These are phyloP conservation scores for Paramarasmius palmivorus DNA, from an alignment of 1,284 basidiomycete genomes.

Conservation along the genomic window DNA sequence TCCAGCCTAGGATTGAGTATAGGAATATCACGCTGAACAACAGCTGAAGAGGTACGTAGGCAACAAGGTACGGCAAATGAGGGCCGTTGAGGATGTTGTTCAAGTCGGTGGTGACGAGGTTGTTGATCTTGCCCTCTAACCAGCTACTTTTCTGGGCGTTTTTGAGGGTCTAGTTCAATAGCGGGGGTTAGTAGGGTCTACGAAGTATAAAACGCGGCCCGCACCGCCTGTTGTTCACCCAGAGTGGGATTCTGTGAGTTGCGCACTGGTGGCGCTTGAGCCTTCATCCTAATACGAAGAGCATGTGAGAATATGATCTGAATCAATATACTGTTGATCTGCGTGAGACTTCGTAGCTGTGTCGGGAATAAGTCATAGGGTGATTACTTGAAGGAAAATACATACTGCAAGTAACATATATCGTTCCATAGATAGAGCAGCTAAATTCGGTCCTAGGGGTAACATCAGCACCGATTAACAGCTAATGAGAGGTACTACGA, in stretches of 20 bases:
- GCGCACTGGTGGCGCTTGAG: conserved; percentile 27
- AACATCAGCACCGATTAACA: too few species aligned
- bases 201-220: background rate
- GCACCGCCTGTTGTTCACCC: background rate
- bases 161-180: too few species aligned
- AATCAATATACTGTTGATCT: too few species aligned
- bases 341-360: background rate
- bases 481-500: too few species aligned
- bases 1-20: conserved; percentile 42
- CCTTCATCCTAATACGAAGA: conserved; percentile 4
- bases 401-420: background rate
- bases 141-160: conserved; percentile 24
- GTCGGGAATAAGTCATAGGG: too few species aligned
- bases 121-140: conserved; percentile 59
- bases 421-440: too few species aligned
- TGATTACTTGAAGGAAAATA: too few species aligned
- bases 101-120: conserved; percentile 46
- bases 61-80: conserved; percentile 36
- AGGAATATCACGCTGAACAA: conserved; percentile 35
- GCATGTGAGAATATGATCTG: too few species aligned
- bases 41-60: conserved; percentile 12
- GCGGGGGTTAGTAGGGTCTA: background rate
- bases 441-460: conserved; percentile 28
- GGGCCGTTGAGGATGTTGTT: conserved; percentile 38
- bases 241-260: background rate